phyloP scores from a whole-genome alignment of 1,284 basidiomycete genomes.

The Grifola frondosa region DNA sequence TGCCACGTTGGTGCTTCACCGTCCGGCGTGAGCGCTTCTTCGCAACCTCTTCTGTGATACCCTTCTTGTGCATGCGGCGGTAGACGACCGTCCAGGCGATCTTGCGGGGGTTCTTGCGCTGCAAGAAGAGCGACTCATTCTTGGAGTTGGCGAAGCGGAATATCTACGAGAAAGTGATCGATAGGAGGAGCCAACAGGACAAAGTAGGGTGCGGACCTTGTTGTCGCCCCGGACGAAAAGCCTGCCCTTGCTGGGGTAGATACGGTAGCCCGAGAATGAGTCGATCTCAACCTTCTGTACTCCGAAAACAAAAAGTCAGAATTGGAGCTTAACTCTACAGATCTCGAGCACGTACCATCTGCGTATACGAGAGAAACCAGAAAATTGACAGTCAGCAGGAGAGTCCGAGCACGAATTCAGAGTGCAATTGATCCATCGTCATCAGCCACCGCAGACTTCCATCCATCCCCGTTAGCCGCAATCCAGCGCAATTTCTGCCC shows the following conservation, averaged over 20 bases:
- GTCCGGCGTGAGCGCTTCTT: conserved; percentile 98
- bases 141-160: conserved; percentile 92
- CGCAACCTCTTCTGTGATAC: conserved; percentile 96
- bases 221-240: conserved; percentile 95
- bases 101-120: conserved; percentile 99
- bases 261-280: conserved; percentile 93
- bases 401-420: not conserved
- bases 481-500: conserved; percentile 3
- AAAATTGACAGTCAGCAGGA: conserved; percentile 1
- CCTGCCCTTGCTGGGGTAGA: conserved; percentile 96
- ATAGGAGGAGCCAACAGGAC: not conserved
- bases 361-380: conserved; percentile 12
- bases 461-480: conserved; percentile 12
- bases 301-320: conserved; percentile 28
- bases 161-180: conserved; percentile 58
- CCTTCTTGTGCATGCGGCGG: conserved; percentile 99
- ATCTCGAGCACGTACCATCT: conserved; percentile 49
- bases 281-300: conserved; percentile 96
- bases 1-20: conserved; percentile 98
- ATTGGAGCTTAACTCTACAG: conserved; percentile 14
- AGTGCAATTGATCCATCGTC: conserved; percentile 3
- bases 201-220: conserved; percentile 62
- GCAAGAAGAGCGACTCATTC: conserved; percentile 95
- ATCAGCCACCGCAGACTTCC: conserved; percentile 9
- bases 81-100: conserved; percentile 98